Evolutionary conservation across 2,329 filamentous ascomycete species (phyloP).

Genomic region (Ophiobolus disseminans): DNA sequence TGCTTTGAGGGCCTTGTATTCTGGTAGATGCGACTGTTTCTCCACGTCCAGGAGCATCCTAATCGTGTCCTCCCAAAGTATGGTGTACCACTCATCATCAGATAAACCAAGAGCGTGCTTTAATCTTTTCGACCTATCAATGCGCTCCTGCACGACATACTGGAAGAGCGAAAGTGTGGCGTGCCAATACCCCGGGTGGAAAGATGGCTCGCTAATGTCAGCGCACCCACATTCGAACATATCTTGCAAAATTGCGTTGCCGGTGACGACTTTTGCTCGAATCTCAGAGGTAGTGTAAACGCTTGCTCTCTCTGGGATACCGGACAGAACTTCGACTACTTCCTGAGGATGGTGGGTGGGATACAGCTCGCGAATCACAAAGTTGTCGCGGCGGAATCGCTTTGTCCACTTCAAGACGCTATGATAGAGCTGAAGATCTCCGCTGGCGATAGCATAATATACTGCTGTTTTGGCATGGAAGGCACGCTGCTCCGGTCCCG

Average conservation of each 20-base stretch:
- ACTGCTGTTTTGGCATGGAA: slow-evolving; percentile 36
- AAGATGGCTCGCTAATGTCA: slow-evolving; percentile 44
- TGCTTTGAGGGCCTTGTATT: slow-evolving; percentile 16
- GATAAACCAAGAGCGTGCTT: slow-evolving; percentile 13
- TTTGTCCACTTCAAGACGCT: slow-evolving; percentile 46
- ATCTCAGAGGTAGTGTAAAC: slow-evolving; percentile 9
- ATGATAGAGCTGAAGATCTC: slow-evolving; percentile 37
- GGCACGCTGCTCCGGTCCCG: slow-evolving; percentile 39
- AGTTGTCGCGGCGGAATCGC: slow-evolving; percentile 48
- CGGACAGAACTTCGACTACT: slow-evolving; percentile 20
- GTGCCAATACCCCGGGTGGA: slow-evolving; percentile 33
- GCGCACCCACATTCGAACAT: slow-evolving; percentile 40
- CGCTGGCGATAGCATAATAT: slow-evolving; percentile 41
- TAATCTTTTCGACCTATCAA: slow-evolving; percentile 12
- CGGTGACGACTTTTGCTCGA: slow-evolving; percentile 24
- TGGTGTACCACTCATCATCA: slow-evolving; percentile 22
- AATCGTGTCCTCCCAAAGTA: slow-evolving; percentile 32
- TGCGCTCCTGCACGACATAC: slow-evolving; percentile 20
- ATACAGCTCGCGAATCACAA: slow-evolving; percentile 8
- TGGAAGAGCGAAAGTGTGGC: slow-evolving; percentile 30
- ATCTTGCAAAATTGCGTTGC: slow-evolving; percentile 35
- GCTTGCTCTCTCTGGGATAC: slow-evolving; percentile 9
- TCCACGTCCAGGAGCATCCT: slow-evolving; percentile 28
- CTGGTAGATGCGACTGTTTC: slow-evolving; percentile 22
- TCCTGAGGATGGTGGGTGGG: slow-evolving; percentile 1